Evolutionary conservation across 106 monocot species (phyloP), one percentile per base, ranked within the genome.

Genomic region (Acanthochlamys bracteata): DNA sequence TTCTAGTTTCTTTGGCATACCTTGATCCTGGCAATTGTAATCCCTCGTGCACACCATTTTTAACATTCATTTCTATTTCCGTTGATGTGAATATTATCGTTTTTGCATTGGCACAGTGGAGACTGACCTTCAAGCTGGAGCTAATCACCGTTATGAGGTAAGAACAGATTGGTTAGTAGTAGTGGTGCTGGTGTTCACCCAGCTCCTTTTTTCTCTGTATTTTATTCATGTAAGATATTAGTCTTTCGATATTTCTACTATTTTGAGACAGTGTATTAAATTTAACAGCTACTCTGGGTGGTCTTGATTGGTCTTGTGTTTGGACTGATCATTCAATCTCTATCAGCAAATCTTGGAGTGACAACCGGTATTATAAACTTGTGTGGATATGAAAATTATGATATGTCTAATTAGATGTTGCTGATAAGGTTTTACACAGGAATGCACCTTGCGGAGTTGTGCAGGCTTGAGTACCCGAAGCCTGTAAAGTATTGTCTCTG

Each of bases 1-100:
- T 93, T 67, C 79, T 93, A 33, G 82, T 93, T 3, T 88, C 88
- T 22, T 20, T 93, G 75, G 93, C 88, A 13, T 93, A 88, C 68
- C 82, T 93, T 60, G 93, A 93, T 63, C 93, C 93, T 39, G 88
- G 88, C 54, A 86, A 86, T 63, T 70, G 85, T 85, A 75, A 71
- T 63, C 20, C 66, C 47, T 39, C 20, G 14, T 12, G 16, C 49
- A 49, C 23, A 11, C 26, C 25, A 24, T 22, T 45, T 45, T 45
- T 45, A 45, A n/a, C n/a, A 45, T 45, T 45, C 13, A 45, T 13
- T 45, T 7, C 13, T 45, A 45, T 45, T 45, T 7, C 7, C 13
- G 3, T 20, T 27, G 17, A 9, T 11, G 22, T 40, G n/a, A 58
- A 56, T 11, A 15, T 54, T 4, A 53, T 58, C 39, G 39, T 54